phyloP scores from a whole-genome alignment of 805 yeast genomes.

The Debaryomyces castellii region DNA sequence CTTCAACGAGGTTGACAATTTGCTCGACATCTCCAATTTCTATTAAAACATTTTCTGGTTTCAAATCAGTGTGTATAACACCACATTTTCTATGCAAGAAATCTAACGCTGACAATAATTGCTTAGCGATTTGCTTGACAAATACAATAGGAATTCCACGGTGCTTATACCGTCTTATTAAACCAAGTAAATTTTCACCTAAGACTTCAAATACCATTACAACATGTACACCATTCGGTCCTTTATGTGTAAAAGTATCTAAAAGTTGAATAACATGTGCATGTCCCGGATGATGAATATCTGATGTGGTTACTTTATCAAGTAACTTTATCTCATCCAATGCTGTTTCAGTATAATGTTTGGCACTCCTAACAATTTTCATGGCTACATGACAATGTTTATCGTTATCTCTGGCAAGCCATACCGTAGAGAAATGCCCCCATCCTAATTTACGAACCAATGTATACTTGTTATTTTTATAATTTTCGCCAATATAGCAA shows the following conservation, averaged over 20 bases:
- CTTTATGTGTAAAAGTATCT: constrained; percentile 82
- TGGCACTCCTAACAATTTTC: constrained; percentile 89
- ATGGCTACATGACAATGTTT: constrained; percentile 80
- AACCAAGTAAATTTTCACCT: constrained; percentile 88
- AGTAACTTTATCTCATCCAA: constrained; percentile 86
- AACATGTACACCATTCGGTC: constrained; percentile 90
- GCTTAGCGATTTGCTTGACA: constrained; percentile 81
- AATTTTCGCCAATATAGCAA: constrained; percentile 81
- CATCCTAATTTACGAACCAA: constrained; percentile 92
- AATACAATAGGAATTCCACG: constrained; percentile 75
- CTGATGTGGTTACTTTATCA: constrained; percentile 61
- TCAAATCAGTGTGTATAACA: constrained; percentile 70
- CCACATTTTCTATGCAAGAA: constrained; percentile 73
- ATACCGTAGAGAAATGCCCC: constrained; percentile 98
- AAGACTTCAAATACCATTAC: constrained; percentile 97
- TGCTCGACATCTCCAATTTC: constrained; percentile 83
- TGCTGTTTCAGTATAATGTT: constrained; percentile 91
- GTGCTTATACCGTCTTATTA: constrained; percentile 75
- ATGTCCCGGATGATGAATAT: constrained; percentile 75
- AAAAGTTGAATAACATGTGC: constrained; percentile 74
- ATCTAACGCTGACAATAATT: constrained; percentile 69
- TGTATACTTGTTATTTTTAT: constrained; percentile 71
- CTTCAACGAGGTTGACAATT: constrained; percentile 66
- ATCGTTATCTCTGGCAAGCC: constrained; percentile 71
- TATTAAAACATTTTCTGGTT: constrained; percentile 74